These are phyloP conservation scores for Ceratobasidium sp. DNA, from an alignment of 1,284 basidiomycete species.

Conservation along the genomic window DNA sequence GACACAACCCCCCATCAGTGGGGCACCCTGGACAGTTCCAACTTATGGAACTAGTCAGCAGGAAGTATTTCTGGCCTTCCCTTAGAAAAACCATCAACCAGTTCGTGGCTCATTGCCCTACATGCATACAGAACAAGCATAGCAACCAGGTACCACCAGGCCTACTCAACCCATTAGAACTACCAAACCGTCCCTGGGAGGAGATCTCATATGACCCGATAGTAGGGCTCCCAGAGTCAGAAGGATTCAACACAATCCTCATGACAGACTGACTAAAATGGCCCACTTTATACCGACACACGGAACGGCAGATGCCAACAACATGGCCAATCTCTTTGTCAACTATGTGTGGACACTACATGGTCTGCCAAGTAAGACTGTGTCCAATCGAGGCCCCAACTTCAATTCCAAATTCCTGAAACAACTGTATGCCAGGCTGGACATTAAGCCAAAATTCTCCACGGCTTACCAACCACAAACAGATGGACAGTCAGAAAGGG, in stretches of 20 bases:
- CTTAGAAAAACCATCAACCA: no score
- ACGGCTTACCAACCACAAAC: no score
- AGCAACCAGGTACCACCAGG: no score
- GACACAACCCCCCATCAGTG: conserved; percentile 14
- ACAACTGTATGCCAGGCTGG: no score
- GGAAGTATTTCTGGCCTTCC: no score
- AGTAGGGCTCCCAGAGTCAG: conserved; percentile 18
- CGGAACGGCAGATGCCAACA: conserved; percentile 6
- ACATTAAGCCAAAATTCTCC: no score
- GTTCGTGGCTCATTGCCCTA: no score
- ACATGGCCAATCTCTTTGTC: conserved; percentile 32
- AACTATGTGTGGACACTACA: conserved; percentile 39
- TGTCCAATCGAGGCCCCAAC: conserved; percentile 29
- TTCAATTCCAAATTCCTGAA: no score
- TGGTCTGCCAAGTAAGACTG: conserved; percentile 11
- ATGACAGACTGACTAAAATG: no score
- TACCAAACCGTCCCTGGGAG: conserved; percentile 31
- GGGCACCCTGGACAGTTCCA: conserved; percentile 12
- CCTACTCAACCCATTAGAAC: conserved; percentile 19
- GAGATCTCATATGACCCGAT: conserved; percentile 37
- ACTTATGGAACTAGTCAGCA: conserved; percentile 25
- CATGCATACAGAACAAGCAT: conserved; percentile 23
- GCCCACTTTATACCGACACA: no score
- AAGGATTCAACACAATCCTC: no score
- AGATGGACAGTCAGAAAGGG: no score